Percentiles rank a stretch among this genome's conserved stretches.
phyloP scores from a whole-genome alignment of 305 asterid species.

The Fraxinus velutina region DNA sequence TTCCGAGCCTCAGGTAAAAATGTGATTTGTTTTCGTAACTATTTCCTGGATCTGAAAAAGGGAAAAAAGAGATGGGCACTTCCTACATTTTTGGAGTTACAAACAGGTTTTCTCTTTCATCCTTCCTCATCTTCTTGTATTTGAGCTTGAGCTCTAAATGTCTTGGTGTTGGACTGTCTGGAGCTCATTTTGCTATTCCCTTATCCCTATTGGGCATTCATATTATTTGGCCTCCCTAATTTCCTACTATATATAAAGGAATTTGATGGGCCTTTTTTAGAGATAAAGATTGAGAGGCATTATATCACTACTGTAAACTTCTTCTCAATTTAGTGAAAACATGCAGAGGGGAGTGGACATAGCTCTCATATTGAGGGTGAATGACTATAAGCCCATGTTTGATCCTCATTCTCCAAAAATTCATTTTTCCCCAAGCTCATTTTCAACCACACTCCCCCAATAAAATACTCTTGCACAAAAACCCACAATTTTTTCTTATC shows the following conservation, averaged over 20 bases:
- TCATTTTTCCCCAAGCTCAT: neutral
- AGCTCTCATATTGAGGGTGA: neutral
- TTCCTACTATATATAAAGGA: neutral
- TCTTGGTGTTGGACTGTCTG: neutral
- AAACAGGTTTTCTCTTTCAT: neutral
- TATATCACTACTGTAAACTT: neutral
- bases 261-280: neutral
- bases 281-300: neutral
- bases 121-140: neutral
- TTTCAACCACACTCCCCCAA: neutral
- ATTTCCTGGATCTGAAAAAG: neutral
- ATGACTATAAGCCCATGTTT: neutral
- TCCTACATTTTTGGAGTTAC: neutral
- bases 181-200: neutral
- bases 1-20: constrained; percentile 75
- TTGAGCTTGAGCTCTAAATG: neutral
- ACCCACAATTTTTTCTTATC: neutral
- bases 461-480: neutral
- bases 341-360: neutral
- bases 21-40: constrained; percentile 2
- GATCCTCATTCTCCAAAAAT: neutral
- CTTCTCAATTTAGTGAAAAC: neutral
- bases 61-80: neutral
- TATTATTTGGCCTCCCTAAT: neutral
- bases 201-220: neutral